Conservation (phyloP, 2,329 filamentous ascomycete genomes). For the Xylariaceae sp. region DNA sequence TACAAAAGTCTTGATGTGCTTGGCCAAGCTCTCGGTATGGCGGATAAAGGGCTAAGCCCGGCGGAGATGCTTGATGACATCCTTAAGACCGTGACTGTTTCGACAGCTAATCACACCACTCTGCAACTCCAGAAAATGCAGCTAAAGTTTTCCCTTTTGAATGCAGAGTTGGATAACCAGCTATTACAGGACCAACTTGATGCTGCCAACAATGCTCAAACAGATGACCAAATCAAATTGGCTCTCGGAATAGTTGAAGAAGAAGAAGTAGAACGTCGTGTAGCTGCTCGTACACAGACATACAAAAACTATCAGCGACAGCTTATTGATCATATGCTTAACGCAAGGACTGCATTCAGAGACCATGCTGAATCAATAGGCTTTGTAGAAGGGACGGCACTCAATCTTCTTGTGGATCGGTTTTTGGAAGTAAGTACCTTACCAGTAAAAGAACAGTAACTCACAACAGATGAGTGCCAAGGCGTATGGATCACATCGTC, state of each 20-base stretch:
- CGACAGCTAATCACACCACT: not conserved
- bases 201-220: slow-evolving; percentile 1
- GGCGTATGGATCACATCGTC: no score
- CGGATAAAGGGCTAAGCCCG: slow-evolving; percentile 1
- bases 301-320: slow-evolving; percentile 17
- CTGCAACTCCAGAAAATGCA: not conserved
- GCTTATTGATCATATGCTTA: slow-evolving; percentile 15
- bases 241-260: slow-evolving; percentile 9
- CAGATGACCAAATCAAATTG: slow-evolving; percentile 7
- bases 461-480: no score
- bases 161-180: slow-evolving; percentile 9
- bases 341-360: slow-evolving; percentile 3
- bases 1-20: slow-evolving; percentile 7
- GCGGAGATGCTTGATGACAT: slow-evolving; percentile 8
- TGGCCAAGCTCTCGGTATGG: slow-evolving; percentile 5
- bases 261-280: slow-evolving; percentile 14
- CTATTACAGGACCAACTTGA: slow-evolving; percentile 7
- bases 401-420: not conserved
- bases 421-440: not conserved
- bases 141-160: slow-evolving; percentile 2
- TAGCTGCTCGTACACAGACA: slow-evolving; percentile 13
- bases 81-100: not conserved
- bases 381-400: slow-evolving; percentile 6
- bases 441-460: no score
- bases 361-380: slow-evolving; percentile 2